A percentile compares a stretch with the other conserved stretches of the same genome.
Conservation (phyloP, 1,284 basidiomycete genomes). For the Earliella scabrosa region DNA sequence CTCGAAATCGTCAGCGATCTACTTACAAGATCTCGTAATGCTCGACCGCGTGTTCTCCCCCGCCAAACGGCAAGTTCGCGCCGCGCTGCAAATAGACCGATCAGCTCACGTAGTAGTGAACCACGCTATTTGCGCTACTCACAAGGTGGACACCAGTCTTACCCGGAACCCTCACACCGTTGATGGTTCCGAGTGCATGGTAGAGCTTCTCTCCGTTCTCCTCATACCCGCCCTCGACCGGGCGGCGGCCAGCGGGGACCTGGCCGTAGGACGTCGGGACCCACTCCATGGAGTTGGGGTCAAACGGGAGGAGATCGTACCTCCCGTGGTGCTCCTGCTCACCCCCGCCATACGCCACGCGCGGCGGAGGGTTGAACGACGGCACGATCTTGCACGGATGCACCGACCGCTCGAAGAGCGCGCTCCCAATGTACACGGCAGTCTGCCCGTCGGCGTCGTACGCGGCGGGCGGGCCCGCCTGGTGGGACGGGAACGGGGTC, state of each 20-base stretch:
- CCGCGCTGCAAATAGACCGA: conserved; percentile 41
- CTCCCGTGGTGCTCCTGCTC: conserved; percentile 65
- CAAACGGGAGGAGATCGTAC: conserved; percentile 74
- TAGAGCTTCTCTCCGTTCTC: conserved; percentile 41
- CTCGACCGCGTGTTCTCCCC: conserved; percentile 15
- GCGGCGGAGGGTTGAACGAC: conserved; percentile 52
- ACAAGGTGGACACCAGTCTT: conserved; percentile 76
- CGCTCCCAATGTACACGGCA: conserved; percentile 74
- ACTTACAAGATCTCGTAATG: conserved; percentile 22
- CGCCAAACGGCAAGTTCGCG: conserved; percentile 36
- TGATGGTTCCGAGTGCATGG: conserved; percentile 43
- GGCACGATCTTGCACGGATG: conserved; percentile 82
- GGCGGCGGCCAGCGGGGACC: conserved; percentile 52
- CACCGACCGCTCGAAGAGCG: conserved; percentile 64
- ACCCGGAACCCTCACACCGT: conserved; percentile 64
- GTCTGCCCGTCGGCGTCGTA: conserved; percentile 55
- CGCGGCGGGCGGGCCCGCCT: conserved; percentile 52
- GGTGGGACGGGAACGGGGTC: conserved; percentile 49
- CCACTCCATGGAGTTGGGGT: conserved; percentile 69
- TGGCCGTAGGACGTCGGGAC: conserved; percentile 61
- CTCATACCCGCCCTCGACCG: conserved; percentile 49
- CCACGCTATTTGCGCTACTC: background rate
- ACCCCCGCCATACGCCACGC: conserved; percentile 65
- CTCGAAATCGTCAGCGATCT: no score
- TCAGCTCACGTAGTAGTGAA: conserved; percentile 18